Evolutionary conservation across 176 grass and related monocot genomes (phyloP).

Genomic region (Phoenix roebelenii): DNA sequence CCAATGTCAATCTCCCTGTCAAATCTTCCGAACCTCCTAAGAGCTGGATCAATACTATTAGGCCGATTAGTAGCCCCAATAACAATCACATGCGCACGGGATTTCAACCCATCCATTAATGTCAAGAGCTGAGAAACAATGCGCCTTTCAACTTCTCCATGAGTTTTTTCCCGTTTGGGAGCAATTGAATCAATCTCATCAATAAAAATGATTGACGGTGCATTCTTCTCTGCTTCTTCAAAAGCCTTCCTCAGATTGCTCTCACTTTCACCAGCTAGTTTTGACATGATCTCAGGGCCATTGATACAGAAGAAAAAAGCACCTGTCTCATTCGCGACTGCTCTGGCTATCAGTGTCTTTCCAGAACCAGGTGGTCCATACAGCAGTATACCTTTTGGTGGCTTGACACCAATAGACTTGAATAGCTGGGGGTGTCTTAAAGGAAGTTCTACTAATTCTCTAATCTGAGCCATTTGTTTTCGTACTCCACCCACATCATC

Average conservation of each 20-base stretch:
- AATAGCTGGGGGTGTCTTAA: constrained; percentile 71
- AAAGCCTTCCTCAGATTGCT: constrained; percentile 83
- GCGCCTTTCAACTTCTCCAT: constrained; percentile 73
- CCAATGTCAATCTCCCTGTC: constrained; percentile 81
- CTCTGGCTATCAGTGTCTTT: constrained; percentile 68
- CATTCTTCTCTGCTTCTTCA: constrained; percentile 87
- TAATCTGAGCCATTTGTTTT: constrained; percentile 82
- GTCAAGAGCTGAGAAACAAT: constrained; percentile 81
- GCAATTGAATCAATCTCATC: constrained; percentile 85
- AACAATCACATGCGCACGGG: constrained; percentile 75
- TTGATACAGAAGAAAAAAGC: constrained; percentile 83
- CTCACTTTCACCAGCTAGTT: constrained; percentile 75
- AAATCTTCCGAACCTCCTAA: constrained; percentile 77
- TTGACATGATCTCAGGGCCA: constrained; percentile 82
- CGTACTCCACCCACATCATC: constrained; percentile 84
- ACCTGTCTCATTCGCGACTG: constrained; percentile 80
- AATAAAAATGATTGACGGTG: constrained; percentile 84
- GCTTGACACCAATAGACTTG: constrained; percentile 80
- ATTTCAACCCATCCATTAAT: constrained; percentile 75
- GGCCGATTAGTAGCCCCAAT: constrained; percentile 83
- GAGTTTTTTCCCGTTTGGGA: constrained; percentile 74
- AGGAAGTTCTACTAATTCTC: constrained; percentile 77
- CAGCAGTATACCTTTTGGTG: constrained; percentile 66
- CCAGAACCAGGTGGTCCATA: constrained; percentile 75
- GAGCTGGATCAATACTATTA: constrained; percentile 74